Base-by-base conservation (phyloP, 108 stramenopile species). In the Pseudonitzschia multiseries region DNA sequence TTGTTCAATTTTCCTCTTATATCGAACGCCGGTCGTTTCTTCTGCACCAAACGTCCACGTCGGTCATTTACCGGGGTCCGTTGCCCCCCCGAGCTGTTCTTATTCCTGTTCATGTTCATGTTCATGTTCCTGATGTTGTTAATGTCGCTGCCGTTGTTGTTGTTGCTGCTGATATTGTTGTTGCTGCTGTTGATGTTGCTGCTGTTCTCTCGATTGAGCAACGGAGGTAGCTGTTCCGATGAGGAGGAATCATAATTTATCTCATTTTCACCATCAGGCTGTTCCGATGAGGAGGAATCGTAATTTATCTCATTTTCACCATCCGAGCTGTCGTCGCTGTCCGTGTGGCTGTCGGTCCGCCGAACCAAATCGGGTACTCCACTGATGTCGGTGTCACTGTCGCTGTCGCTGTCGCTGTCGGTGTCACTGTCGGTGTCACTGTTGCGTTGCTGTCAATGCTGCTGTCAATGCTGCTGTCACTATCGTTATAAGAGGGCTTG, bases 321-420 rank as follows among this genome's bases (percentile, higher is more conserved):
- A 20, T 10, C 33, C n/a, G 65, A 43, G n/a, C 17, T 18, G n/a
- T 67, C 65, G 42, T 42, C 36, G 24, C 65, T 63, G 41, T 67
- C n/a, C n/a, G n/a, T n/a, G n/a, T n/a, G 6, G 6, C 42, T 20
- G 12, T 67, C 0, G 0, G 42, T 41, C 41, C 61, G 18, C 8
- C 0, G 0, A 0, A 32, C n/a, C 15, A 63, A 33, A 33, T 10
- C 12, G 22, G 61, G 61, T 27, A 63, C 0, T 13, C 20, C 61
- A 27, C 32, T 15, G 24, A 8, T 63, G 28, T 63, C 61, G 15
- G 8, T 32, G 28, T 27, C 24, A 63, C 28, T 33, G 28, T 63
- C 61, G 32, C 41, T 28, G 28, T 15, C 0, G 24, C 28, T 33
- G 32, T 33, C 28, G 61, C 36, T 36, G 36, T 36, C 36, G 6